Percentiles rank a stretch among this genome's conserved stretches.
Conservation (phyloP, 2,329 filamentous ascomycete genomes). For the Aaosphaeria arxii region DNA sequence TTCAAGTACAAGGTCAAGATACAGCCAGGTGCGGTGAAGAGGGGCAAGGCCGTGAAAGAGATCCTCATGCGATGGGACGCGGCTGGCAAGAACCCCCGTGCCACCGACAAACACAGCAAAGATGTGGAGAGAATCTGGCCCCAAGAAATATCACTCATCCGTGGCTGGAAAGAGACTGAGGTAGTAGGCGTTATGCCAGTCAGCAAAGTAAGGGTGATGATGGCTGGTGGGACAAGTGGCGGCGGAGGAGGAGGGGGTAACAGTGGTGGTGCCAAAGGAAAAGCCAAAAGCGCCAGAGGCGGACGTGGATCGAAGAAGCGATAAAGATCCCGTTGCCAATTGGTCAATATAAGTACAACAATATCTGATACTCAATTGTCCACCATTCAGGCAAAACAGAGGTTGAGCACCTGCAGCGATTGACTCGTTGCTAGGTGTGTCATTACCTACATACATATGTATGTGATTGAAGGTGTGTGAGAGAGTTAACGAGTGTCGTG, state of each 20-base stretch:
- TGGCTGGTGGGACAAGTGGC: slow-evolving; percentile 43
- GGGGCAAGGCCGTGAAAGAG: slow-evolving; percentile 91
- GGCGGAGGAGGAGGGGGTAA: slow-evolving; percentile 21
- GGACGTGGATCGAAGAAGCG: slow-evolving; percentile 13
- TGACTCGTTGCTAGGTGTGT: too few species aligned
- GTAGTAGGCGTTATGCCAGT: slow-evolving; percentile 78
- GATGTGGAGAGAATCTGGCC: slow-evolving; percentile 77
- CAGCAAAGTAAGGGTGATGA: slow-evolving; percentile 75
- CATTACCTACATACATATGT: too few species aligned
- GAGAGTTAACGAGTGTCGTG: too few species aligned
- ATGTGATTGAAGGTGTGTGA: too few species aligned
- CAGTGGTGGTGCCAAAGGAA: slow-evolving; percentile 9
- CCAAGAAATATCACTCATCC: slow-evolving; percentile 79
- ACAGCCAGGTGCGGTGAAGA: slow-evolving; percentile 85
- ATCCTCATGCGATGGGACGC: slow-evolving; percentile 78
- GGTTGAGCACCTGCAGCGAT: too few species aligned
- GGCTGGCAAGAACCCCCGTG: slow-evolving; percentile 53
- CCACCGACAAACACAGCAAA: slow-evolving; percentile 45
- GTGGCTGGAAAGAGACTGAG: slow-evolving; percentile 76
- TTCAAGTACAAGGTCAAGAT: slow-evolving; percentile 95
- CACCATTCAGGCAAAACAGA: too few species aligned
- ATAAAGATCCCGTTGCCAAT: background rate
- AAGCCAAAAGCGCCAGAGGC: slow-evolving; percentile 19
- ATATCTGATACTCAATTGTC: too few species aligned
- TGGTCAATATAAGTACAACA: too few species aligned